Conservation (phyloP, 345 rosid species). For the Populus pruinosa region DNA sequence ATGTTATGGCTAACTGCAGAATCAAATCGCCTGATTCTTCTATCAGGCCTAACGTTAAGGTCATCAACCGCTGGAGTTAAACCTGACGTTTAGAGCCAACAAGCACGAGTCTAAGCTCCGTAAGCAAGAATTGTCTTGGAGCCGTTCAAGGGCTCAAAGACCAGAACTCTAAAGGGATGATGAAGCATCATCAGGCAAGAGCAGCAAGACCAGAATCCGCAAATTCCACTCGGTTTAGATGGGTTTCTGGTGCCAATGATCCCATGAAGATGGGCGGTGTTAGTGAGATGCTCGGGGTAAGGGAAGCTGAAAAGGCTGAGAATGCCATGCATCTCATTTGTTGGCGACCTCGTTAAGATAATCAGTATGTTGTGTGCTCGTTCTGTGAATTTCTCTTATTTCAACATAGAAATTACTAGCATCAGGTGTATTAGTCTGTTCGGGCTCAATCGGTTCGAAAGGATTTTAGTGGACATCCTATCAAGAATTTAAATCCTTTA, state of each 20-base stretch:
- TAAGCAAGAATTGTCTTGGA: constrained; percentile 1
- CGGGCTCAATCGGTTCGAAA: no score
- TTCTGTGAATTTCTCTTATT: not conserved
- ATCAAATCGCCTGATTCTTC: not conserved
- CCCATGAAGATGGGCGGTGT: not conserved
- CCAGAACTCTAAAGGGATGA: not conserved
- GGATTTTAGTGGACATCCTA: no score
- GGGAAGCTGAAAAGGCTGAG: constrained; percentile 10
- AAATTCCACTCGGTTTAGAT: not conserved
- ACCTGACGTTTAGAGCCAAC: not conserved
- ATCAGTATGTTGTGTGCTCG: not conserved
- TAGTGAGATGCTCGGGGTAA: not conserved
- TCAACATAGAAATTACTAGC: no score
- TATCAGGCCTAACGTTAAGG: no score
- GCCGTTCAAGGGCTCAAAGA: not conserved
- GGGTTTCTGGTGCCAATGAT: not conserved
- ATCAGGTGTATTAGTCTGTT: no score
- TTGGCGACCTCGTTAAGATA: not conserved
- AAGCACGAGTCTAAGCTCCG: not conserved
- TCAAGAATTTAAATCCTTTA: no score
- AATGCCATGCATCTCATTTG: constrained; percentile 1
- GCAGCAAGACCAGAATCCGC: not conserved
- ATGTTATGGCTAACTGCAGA: not conserved
- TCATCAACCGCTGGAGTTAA: not conserved
- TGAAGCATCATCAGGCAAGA: not conserved